These are phyloP conservation scores for Elaeis guineensis DNA, from an alignment of 176 grass and related monocot species.

Conservation along the genomic window DNA sequence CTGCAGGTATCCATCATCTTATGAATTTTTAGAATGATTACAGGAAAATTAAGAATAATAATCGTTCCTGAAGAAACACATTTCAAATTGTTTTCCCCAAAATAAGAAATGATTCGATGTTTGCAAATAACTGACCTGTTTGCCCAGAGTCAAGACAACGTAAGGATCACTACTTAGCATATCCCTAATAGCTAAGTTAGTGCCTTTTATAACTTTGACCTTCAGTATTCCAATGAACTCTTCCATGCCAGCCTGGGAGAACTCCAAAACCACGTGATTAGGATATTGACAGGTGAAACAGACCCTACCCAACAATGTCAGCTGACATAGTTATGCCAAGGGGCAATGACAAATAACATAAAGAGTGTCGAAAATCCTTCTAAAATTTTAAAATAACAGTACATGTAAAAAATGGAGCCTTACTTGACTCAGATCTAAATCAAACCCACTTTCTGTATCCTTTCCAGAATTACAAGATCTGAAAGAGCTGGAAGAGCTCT, in stretches of 20 bases:
- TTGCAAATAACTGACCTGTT: constrained; percentile 44
- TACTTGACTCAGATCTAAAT: constrained; percentile 49
- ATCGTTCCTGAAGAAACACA: too few relatives aligned
- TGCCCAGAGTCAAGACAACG: constrained; percentile 50
- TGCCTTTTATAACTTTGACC: constrained; percentile 57
- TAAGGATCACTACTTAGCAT: constrained; percentile 71
- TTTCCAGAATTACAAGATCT: constrained; percentile 22
- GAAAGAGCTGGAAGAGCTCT: constrained; percentile 22
- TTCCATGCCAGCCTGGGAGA: constrained; percentile 38
- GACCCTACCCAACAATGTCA: too few relatives aligned
- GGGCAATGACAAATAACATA: too few relatives aligned
- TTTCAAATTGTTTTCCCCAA: too few relatives aligned
- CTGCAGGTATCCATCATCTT: constrained; percentile 21
- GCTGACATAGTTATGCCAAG: too few relatives aligned
- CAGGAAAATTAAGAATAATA: too few relatives aligned
- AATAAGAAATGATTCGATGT: neutral
- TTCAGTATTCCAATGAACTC: constrained; percentile 72
- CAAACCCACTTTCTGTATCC: constrained; percentile 1
- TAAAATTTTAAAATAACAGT: too few relatives aligned
- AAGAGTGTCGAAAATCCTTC: too few relatives aligned
- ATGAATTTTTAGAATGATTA: constrained; percentile 1
- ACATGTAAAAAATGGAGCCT: neutral
- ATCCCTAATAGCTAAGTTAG: constrained; percentile 67
- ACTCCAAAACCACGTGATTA: neutral
- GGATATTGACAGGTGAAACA: too few relatives aligned